Evolutionary conservation across 805 yeast species (phyloP).

Genomic region (Kluyveromyces siamensis): DNA sequence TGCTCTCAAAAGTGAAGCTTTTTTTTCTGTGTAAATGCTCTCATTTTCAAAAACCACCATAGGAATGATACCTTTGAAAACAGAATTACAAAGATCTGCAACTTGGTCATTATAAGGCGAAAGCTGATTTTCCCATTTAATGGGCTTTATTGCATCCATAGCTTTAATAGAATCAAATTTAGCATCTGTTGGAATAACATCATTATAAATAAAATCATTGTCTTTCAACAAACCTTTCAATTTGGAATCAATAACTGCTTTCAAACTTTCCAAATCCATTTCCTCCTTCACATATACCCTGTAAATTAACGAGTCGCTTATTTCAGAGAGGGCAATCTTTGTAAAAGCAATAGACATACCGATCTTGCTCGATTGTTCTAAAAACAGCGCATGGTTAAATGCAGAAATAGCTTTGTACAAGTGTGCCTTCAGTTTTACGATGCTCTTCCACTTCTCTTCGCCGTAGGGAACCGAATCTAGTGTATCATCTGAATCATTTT

Average conservation of each 20-base stretch:
- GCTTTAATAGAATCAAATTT: slow-evolving; percentile 30
- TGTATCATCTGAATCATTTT: slow-evolving; percentile 28
- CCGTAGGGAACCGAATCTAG: slow-evolving; percentile 28
- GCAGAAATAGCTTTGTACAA: slow-evolving; percentile 53
- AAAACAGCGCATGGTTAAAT: slow-evolving; percentile 47
- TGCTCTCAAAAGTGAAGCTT: slow-evolving; percentile 63
- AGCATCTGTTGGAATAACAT: slow-evolving; percentile 49
- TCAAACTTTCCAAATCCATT: slow-evolving; percentile 26
- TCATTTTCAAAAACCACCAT: slow-evolving; percentile 78
- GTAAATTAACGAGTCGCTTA: slow-evolving; percentile 21
- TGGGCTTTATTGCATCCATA: slow-evolving; percentile 55
- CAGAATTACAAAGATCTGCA: slow-evolving; percentile 34
- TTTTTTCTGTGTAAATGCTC: slow-evolving; percentile 83
- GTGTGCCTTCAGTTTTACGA: slow-evolving; percentile 41
- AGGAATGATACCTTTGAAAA: slow-evolving; percentile 77
- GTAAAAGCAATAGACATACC: slow-evolving; percentile 73
- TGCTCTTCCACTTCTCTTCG: slow-evolving; percentile 41
- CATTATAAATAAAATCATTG: slow-evolving; percentile 86
- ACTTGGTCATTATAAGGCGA: slow-evolving; percentile 30
- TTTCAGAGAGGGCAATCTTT: slow-evolving; percentile 40
- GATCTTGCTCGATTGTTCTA: slow-evolving; percentile 47
- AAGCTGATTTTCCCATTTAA: slow-evolving; percentile 59
- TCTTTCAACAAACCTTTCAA: slow-evolving; percentile 52
- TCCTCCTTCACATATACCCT: slow-evolving; percentile 28
- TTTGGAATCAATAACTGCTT: slow-evolving; percentile 29